Percentiles rank a stretch among this genome's conserved stretches.
These are phyloP conservation scores for Silene vulgaris DNA, from an alignment of 179 eudicot genomes.

Conservation along the genomic window DNA sequence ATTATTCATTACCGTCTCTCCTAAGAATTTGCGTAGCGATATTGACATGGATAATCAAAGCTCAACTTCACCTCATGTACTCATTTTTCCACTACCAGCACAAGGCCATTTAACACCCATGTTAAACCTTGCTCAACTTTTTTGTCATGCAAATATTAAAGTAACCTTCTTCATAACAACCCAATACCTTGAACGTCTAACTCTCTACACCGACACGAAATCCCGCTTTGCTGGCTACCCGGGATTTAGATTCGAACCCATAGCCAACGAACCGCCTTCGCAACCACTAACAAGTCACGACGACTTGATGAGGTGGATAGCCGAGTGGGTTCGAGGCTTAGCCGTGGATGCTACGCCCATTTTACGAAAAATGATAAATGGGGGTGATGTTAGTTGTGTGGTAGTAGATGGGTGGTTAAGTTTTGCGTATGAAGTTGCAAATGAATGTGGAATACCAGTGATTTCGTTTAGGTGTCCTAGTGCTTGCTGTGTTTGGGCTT, in stretches of 20 bases:
- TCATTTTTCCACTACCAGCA: neutral
- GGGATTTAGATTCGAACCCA: constrained; percentile 32
- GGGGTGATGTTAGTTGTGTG: constrained; percentile 25
- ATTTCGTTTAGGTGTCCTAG: constrained; percentile 29
- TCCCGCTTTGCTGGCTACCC: constrained; percentile 36
- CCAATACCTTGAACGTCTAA: constrained; percentile 36
- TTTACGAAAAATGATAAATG: constrained; percentile 32
- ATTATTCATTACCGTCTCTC: no score
- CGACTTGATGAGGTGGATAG: neutral
- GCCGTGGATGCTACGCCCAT: constrained; percentile 14
- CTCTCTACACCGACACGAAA: constrained; percentile 26
- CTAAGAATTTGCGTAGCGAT: no score
- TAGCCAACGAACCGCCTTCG: constrained; percentile 21
- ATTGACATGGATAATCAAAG: no score
- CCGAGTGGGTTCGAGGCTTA: neutral
- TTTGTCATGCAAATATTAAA: constrained; percentile 19
- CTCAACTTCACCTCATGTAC: neutral
- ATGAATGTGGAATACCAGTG: constrained; percentile 29
- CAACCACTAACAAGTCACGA: neutral
- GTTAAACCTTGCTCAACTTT: neutral
- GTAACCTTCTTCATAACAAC: constrained; percentile 47
- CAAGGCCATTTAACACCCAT: constrained; percentile 6
- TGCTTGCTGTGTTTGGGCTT: constrained; percentile 33
- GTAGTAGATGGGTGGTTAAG: constrained; percentile 27
- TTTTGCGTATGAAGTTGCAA: constrained; percentile 28